These are phyloP conservation scores for Fraxinus latifolia DNA, from an alignment of 305 asterid genomes.

Conservation along the genomic window DNA sequence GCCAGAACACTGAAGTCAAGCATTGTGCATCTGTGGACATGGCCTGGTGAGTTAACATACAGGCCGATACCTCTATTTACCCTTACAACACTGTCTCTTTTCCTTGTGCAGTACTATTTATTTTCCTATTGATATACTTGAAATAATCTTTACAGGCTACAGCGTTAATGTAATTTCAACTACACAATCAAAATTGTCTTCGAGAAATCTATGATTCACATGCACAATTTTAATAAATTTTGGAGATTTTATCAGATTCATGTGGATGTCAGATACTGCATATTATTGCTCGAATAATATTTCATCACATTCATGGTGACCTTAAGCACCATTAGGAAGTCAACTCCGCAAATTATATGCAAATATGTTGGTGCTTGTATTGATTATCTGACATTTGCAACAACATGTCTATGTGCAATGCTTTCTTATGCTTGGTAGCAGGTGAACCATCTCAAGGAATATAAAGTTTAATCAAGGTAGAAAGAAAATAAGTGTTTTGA, in stretches of 20 bases:
- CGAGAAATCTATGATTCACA: not conserved
- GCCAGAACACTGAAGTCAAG: not conserved
- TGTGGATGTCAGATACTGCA: not conserved
- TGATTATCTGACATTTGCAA: not conserved
- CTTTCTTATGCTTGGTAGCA: no score
- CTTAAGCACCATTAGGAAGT: not conserved
- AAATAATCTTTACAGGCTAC: not conserved
- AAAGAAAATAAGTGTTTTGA: no score
- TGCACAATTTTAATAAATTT: not conserved
- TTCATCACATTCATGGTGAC: not conserved
- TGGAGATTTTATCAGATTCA: not conserved
- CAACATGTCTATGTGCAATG: not conserved
- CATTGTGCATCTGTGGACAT: slow-evolving; percentile 13
- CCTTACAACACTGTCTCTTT: not conserved
- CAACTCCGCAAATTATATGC: not conserved
- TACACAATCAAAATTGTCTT: not conserved
- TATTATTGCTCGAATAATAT: not conserved
- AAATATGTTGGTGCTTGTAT: not conserved
- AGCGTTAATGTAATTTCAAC: not conserved
- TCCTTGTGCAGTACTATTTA: not conserved
- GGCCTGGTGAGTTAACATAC: slow-evolving; percentile 37
- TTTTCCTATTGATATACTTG: not conserved
- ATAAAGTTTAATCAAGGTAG: no score
- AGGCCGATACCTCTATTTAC: not conserved
- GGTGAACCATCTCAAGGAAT: no score